These are phyloP conservation scores for Boletus semigastroideus DNA, from an alignment of 1,284 basidiomycete species.

Conservation along the genomic window DNA sequence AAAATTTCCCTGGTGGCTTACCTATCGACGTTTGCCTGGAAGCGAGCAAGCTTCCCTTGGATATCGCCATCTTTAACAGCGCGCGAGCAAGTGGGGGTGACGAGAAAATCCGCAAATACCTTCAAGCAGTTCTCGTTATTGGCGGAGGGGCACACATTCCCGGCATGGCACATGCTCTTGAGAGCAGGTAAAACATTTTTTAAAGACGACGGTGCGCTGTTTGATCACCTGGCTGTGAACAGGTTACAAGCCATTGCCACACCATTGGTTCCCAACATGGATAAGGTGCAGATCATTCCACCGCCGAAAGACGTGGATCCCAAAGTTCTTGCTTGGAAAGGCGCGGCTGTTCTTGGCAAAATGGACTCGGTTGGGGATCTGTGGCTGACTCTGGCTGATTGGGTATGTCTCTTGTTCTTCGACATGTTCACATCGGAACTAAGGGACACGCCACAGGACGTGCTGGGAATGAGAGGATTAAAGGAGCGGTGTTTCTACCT, in stretches of 20 bases:
- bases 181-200: constrained; percentile 61
- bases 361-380: constrained; percentile 88
- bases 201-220: background rate
- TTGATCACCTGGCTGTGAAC: constrained; percentile 10
- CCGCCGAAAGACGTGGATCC: constrained; percentile 94
- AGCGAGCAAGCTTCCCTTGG: constrained; percentile 88
- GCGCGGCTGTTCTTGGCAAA: constrained; percentile 89
- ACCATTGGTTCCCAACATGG: constrained; percentile 77
- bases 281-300: constrained; percentile 86
- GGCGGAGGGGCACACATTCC: constrained; percentile 78
- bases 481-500: constrained; percentile 80
- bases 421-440: constrained; percentile 3
- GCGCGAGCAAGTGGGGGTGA: constrained; percentile 83
- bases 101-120: constrained; percentile 87
- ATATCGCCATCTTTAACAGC: constrained; percentile 93
- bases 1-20: constrained; percentile 30
- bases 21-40: constrained; percentile 80
- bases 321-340: constrained; percentile 90
- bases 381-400: constrained; percentile 87
- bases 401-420: constrained; percentile 53
- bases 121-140: constrained; percentile 86
- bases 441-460: constrained; percentile 47
- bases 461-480: constrained; percentile 74
- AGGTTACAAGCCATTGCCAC: constrained; percentile 82
- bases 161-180: constrained; percentile 75